Percentiles rank a stretch among this genome's conserved stretches.
Evolutionary conservation across 164 flowering plant genomes (phyloP).

Genomic region (Berberis vulgaris): DNA sequence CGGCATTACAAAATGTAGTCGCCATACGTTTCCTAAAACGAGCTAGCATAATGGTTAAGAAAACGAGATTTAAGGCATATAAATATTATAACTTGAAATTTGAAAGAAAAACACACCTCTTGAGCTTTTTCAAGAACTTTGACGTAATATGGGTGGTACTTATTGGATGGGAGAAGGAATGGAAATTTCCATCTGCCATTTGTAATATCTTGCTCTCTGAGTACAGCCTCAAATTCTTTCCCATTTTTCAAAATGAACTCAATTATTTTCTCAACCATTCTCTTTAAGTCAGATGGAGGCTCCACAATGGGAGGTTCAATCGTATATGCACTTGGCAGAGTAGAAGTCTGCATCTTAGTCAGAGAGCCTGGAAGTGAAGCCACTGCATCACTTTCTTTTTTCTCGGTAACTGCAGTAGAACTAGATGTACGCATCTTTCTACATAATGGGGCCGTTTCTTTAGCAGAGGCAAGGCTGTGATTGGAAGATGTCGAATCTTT

Average conservation of each 20-base stretch:
- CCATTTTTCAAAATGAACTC: slow-evolving; percentile 79
- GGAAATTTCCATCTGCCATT: slow-evolving; percentile 77
- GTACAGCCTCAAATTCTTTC: slow-evolving; percentile 69
- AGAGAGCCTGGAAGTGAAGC: slow-evolving; percentile 11
- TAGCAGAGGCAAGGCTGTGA: slow-evolving; percentile 17
- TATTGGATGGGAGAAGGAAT: slow-evolving; percentile 66
- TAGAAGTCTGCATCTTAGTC: slow-evolving; percentile 26
- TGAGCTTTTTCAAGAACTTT: slow-evolving; percentile 54
- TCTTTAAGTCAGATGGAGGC: slow-evolving; percentile 73
- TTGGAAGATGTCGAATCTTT: slow-evolving; percentile 18
- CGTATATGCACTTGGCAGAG: slow-evolving; percentile 16
- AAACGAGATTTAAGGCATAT: no score
- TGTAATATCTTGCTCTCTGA: slow-evolving; percentile 62
- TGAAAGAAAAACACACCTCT: slow-evolving; percentile 40
- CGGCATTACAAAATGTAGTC: no score
- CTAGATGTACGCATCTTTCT: slow-evolving; percentile 23
- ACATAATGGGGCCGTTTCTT: slow-evolving; percentile 27
- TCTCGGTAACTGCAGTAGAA: slow-evolving; percentile 15
- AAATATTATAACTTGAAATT: not conserved
- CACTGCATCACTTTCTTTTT: slow-evolving; percentile 24
- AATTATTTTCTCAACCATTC: slow-evolving; percentile 60
- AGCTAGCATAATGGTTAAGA: no score
- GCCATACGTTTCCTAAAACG: no score
- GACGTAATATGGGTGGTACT: slow-evolving; percentile 65
- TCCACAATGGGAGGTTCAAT: slow-evolving; percentile 46